These are phyloP conservation scores for Globisporangium yorkense DNA, from an alignment of 352 stramenopile genomes.

Conservation along the genomic window DNA sequence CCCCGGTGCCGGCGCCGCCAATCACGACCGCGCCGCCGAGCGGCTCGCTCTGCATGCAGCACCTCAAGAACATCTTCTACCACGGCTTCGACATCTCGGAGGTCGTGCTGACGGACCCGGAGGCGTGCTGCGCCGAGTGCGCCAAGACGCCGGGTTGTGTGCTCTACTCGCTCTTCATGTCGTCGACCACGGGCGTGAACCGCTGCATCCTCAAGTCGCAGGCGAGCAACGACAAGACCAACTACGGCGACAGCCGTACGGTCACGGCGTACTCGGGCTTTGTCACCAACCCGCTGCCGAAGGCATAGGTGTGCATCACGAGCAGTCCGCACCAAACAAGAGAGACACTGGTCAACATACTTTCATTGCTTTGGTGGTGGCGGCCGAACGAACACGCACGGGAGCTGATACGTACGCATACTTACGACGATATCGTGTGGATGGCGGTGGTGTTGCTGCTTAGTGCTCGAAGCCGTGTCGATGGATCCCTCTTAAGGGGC, in stretches of 20 bases:
- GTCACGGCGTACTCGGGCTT: conserved; percentile 5
- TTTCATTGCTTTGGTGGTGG: no score
- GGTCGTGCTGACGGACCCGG: conserved; percentile 7
- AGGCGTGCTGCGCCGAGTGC: conserved; percentile 7
- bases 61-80: conserved; percentile 33
- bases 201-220: conserved; percentile 9
- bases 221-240: conserved; percentile 22
- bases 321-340: no score
- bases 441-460: no score
- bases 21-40: not conserved
- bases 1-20: not conserved
- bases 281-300: not conserved
- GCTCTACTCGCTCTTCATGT: conserved; percentile 8
- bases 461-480: no score
- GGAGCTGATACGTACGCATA: no score
- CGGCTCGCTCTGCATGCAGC: conserved; percentile 13
- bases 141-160: conserved; percentile 5
- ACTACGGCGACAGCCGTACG: conserved; percentile 22
- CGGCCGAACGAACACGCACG: no score
- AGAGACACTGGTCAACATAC: no score
- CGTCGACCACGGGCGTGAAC: not conserved
- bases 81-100: conserved; percentile 27
- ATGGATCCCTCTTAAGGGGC: not conserved
- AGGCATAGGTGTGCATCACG: no score
- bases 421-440: no score